A percentile compares a stretch with the other conserved stretches of the same genome.
Conservation (phyloP, 306 rosid species). For the Ammopiptanthus mongolicus region DNA sequence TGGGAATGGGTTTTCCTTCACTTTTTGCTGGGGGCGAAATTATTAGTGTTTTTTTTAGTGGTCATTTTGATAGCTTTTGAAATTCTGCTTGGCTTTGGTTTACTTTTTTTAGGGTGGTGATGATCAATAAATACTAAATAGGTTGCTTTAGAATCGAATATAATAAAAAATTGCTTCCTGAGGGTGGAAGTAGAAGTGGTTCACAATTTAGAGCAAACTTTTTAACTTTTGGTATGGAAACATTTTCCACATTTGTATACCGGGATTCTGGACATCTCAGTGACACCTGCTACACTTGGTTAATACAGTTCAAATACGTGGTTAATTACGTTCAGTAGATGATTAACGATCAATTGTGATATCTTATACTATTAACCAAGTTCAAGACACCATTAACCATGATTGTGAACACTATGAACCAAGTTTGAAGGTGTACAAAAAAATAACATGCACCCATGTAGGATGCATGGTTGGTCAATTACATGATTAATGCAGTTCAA, state of each 20-base stretch:
- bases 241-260: background rate
- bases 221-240: background rate
- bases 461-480: no score
- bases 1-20: conserved; percentile 42
- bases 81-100: conserved; percentile 35
- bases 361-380: no score
- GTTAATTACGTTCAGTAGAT: no score
- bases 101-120: conserved; percentile 29
- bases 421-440: no score
- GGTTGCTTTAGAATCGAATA: conserved; percentile 23
- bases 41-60: background rate
- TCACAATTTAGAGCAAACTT: background rate
- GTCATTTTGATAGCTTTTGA: conserved; percentile 28
- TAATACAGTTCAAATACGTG: no score
- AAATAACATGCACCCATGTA: no score
- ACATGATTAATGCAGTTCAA: no score
- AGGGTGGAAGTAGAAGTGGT: background rate
- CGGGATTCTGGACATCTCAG: no score
- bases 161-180: background rate
- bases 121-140: background rate
- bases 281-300: no score
- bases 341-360: no score
- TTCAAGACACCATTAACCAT: no score
- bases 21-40: conserved; percentile 29
- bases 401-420: no score